Evolutionary conservation across 192 early-diverging fungal genomes (phyloP).

Genomic region (Oehlia diaphana): DNA sequence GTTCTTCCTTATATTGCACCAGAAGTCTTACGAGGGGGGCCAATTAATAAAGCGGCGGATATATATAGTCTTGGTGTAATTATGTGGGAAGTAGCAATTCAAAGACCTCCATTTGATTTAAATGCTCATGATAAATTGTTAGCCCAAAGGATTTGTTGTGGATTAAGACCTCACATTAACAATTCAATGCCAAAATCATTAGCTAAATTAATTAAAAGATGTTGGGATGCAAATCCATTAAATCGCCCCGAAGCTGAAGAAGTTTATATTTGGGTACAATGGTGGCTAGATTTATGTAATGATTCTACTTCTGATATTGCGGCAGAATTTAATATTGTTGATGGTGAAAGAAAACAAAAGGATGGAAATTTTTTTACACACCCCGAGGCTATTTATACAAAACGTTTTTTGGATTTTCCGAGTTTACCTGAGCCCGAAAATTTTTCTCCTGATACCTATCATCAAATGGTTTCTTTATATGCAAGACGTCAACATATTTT

Average conservation of each 20-base stretch:
- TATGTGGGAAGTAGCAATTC: constrained; percentile 18
- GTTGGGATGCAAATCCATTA: constrained; percentile 21
- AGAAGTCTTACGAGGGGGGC: constrained; percentile 15
- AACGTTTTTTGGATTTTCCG: constrained; percentile 3
- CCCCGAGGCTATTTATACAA: constrained; percentile 16
- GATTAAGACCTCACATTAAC: constrained; percentile 26
- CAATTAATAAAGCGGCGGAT: constrained; percentile 12
- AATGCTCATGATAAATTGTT: constrained; percentile 17
- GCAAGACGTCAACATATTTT: background rate
- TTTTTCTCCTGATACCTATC: constrained; percentile 8
- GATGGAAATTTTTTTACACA: constrained; percentile 7
- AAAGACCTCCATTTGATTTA: constrained; percentile 1
- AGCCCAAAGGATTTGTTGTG: constrained; percentile 24
- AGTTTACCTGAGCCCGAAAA: constrained; percentile 11
- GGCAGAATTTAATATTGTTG: constrained; percentile 4
- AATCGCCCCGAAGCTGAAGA: constrained; percentile 26
- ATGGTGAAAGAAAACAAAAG: background rate
- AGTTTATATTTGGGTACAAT: constrained; percentile 3
- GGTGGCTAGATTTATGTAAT: constrained; percentile 23
- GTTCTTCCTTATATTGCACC: constrained; percentile 28
- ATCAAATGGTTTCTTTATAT: constrained; percentile 1
- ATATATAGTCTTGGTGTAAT: constrained; percentile 28
- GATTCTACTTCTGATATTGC: constrained; percentile 5
- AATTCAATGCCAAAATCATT: constrained; percentile 10
- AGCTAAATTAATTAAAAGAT: constrained; percentile 14